Evolutionary conservation across 1,139 yeast genomes (phyloP), one percentile per base, ranked within the genome.

Genomic region (Debaryomycetaceae sp.): DNA sequence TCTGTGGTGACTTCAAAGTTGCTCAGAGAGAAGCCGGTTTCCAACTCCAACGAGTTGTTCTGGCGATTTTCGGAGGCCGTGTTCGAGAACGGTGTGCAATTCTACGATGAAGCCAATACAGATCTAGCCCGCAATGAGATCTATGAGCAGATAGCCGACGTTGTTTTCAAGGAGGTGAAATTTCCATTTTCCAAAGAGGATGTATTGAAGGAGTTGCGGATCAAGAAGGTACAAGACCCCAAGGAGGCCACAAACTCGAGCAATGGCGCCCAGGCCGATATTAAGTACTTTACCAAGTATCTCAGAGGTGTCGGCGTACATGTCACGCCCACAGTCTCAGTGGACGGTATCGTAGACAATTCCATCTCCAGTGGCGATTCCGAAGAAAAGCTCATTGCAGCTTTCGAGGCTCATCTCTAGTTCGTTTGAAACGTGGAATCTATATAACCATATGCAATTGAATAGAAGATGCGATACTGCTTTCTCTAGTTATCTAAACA

Each of bases 291-390:
- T 59, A 78, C 90, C 31, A 76, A 81, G 58, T 80, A 80, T 58
- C 82, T 83, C 43, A 78, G 97, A 59, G 88, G 87, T 47, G 81
- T 83, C 38, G 89, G 95, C 34, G 80, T 87, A 38, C 96, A 89
- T 59, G 83, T 86, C 24, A 86, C 95, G 2, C 97, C 97, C n/a
- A 83, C 95, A 1, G 84, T 87, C 13, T 66, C 79, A 31, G 67
- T 89, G 42, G 79, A 88, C 58, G 96, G 96, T 1, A 76, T 86
- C 42, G 72, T 64, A 20, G 66, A 64, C 45, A 64, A 61, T 44
- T 46, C 63, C 6, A 57, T 74, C 36, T 71, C 75, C 39, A 70
- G 76, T 49, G 75, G 76, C 5, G 48, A 62, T 14, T 69, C 68
- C 33, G 58, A 58, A 14, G 70, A 65, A 1, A 68, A 59, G 23